Evolutionary conservation across 352 stramenopile genomes (phyloP), one percentile per base, ranked within the genome.

Genomic region (Saprolegnia diclina): DNA sequence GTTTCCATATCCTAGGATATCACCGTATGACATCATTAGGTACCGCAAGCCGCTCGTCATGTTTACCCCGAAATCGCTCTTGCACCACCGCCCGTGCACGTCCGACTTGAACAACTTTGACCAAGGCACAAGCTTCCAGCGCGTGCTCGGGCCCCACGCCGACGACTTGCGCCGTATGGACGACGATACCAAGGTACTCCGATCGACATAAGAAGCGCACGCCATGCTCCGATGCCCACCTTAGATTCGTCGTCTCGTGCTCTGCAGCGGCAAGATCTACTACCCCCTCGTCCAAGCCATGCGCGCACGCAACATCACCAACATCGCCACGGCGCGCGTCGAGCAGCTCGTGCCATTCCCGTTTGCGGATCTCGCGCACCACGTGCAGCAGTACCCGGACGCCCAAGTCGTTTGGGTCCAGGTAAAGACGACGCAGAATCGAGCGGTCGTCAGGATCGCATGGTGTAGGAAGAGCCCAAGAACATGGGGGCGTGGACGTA

Each of bases 401-500:
- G 97, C 97, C 14, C 76, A 97, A 67, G 79, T 99, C 37, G 81
- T 99, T 26, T 99, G 94, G 92, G 87, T 94, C 16, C 97, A 99
- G 22, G 55, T 68, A 67, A 16, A 42, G 5, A 22, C 32, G 21
- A 42, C n/a, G 21, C 4, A 46, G 18, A 52, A n/a, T n/a, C n/a
- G n/a, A n/a, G n/a, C n/a, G n/a, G n/a, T n/a, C n/a, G n/a, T n/a
- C 18, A 21, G 6, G 18, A 44, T 5, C 14, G n/a, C 37, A 52
- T 62, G n/a, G 7, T 35, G 38, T 50, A 70, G 76, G 97, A 99
- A 76, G 97, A 98, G 72, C 95, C 90, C 22, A 98, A 98, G 77
- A 99, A 99, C 76, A 99, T 99, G 96, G 97, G 97, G 21, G 85
- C 91, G 29, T 99, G 96, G 79, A 82, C 79, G 13, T 98, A 97